Base-by-base conservation (phyloP, 2,329 filamentous ascomycete genomes). In the Alternaria rosae region DNA sequence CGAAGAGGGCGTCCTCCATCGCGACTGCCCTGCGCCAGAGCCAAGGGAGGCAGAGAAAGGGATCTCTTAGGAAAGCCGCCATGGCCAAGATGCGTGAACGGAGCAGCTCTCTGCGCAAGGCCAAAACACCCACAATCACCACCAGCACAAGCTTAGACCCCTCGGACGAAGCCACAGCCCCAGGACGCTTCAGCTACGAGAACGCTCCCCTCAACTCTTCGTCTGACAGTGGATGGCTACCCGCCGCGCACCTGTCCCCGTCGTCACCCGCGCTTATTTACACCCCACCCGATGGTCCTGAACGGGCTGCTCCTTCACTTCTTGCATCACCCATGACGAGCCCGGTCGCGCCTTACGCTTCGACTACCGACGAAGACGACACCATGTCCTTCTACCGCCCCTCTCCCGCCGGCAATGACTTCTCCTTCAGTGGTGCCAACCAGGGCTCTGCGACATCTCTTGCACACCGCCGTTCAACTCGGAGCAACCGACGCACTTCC, bases 341-440 rank as follows among this genome's bases (percentile, higher is more conserved):
- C 70, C 85, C 87, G 32, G 83, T 84, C 20, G 83, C 88, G 61
- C 85, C 86, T 13, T 85, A 91, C 73, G 86, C 89, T 38, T 92
- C 90, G 25, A 93, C 91, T 4, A 96, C 92, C 1, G 92, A 96
- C 75, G 93, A 97, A 61, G 93, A 97, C 64, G 92, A 96, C 53
- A 80, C 87, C 15, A 81, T 93, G 28, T 88, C 90, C 38, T 89
- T 94, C 70, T 77, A 76, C 53, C 79, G 74, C 8, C 78, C 76
- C 35, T 67, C 77, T 26, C 58, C 66, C 59, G 75, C 76, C 30
- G 82, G 80, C 59, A 82, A 75, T 42, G 81, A 83, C 10, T 82
- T 83, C 17, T 77, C 82, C 25, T 75, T 72, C 62, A 66, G 64
- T 54, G 60, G 67, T 7, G 67, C 70, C 30, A 57, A 64, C 25